Conservation (phyloP, 768 basidiomycete species). For the Phanerochaete carnosa region DNA sequence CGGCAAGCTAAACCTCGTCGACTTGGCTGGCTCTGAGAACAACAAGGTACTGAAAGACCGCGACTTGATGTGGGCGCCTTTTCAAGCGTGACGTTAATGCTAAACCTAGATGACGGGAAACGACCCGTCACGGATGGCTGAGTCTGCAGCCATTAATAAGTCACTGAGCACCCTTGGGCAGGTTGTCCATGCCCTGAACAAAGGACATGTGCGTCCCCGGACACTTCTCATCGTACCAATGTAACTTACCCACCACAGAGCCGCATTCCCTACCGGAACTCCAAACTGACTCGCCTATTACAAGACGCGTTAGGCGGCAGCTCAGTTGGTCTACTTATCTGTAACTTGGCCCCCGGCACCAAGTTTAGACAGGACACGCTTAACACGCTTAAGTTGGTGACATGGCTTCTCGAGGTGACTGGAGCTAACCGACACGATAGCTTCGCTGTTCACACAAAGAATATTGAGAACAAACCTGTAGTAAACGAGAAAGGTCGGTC, state of each 20-base stretch:
- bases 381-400: constrained; percentile 79
- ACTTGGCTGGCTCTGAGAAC: constrained; percentile 89
- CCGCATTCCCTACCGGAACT: constrained; percentile 87
- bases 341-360: constrained; percentile 79
- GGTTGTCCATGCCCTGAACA: constrained; percentile 83
- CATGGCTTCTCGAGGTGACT: neutral
- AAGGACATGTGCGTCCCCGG: constrained; percentile 48
- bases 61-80: neutral
- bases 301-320: constrained; percentile 88
- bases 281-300: constrained; percentile 83
- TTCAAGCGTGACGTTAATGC: neutral
- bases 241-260: constrained; percentile 36
- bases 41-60: constrained; percentile 64
- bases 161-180: constrained; percentile 84
- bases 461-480: constrained; percentile 79
- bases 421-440: constrained; percentile 29
- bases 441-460: constrained; percentile 82
- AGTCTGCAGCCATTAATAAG: constrained; percentile 88
- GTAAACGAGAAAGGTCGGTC: constrained; percentile 72
- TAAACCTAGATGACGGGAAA: constrained; percentile 68
- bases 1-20: constrained; percentile 84
- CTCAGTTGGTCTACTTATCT: constrained; percentile 77
- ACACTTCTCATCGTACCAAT: neutral
- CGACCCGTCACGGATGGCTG: constrained; percentile 81
- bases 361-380: constrained; percentile 86